Evolutionary conservation across 2,329 filamentous ascomycete genomes (phyloP).

Genomic region (Calonectria pseudoreteaudii): DNA sequence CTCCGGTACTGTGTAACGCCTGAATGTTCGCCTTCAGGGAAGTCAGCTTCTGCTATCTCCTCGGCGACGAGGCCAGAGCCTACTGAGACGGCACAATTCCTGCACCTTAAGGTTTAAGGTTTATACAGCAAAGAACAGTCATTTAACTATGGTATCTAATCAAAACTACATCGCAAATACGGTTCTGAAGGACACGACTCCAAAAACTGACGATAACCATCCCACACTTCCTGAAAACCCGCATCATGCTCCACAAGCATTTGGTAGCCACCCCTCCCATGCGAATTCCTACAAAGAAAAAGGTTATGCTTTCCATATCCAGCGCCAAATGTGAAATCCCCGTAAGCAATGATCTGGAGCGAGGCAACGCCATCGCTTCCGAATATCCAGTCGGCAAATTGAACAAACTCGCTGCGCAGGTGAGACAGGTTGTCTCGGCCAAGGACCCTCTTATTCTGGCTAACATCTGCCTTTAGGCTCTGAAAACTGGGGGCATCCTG

Average conservation of each 20-base stretch:
- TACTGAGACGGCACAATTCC: not conserved
- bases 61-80: too few relatives aligned
- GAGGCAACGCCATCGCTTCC: not conserved
- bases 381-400: conserved; percentile 17
- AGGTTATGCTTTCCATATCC: not conserved
- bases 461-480: too few relatives aligned
- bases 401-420: not conserved
- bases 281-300: not conserved
- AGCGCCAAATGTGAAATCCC: conserved; percentile 9
- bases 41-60: too few relatives aligned
- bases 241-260: not conserved
- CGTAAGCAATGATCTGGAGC: conserved; percentile 7
- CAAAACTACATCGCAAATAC: not conserved
- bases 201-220: not conserved
- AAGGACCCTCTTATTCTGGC: not conserved
- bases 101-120: not conserved
- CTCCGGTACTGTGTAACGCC: too few relatives aligned
- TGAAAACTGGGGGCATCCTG: not conserved
- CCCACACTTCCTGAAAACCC: not conserved
- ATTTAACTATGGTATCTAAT: not conserved
- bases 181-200: conserved; percentile 1
- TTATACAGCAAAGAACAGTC: not conserved
- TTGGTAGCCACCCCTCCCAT: not conserved
- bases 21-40: too few relatives aligned
- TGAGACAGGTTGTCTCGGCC: not conserved